Base-by-base conservation (phyloP, 371 early-diverging fungal species). In the Circinella umbellata region DNA sequence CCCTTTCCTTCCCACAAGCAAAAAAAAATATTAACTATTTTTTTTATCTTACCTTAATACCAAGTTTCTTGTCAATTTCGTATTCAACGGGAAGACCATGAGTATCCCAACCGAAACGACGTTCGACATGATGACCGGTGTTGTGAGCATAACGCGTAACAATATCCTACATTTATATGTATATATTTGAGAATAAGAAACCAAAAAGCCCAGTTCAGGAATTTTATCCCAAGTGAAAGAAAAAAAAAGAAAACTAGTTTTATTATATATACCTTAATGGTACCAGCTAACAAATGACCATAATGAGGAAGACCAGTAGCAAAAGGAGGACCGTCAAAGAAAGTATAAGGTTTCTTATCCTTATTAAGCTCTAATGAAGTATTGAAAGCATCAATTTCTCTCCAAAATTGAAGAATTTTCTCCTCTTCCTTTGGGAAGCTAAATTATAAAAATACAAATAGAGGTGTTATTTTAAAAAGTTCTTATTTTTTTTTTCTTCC, bases 281-380 rank as follows among this genome's bases (percentile, higher is more conserved):
- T 99, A 74, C 99, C 99, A 51, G 98, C 97, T 27, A 99, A 91
- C 88, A 99, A 91, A 77, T 99, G 99, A 62, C 99, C 99, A 81
- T 99, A 99, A 82, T 99, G 99, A 57, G 99, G 99, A 73, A 99
- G 90, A 61, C 99, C 99, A 17, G 99, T 99, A 64, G 99, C 99
- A 82, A 99, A 99, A 35, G 99, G 99, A 59, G 99, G 99, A 14
- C 99, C 99, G 83, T 99, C 99, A 82, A 97, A 99, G 86, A 99
- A 99, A 35, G 96, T 88, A 76, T 89, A 99, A 6, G 90, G 89
- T 70, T 91, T 90, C 74, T 91, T 91, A 69, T 95, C 96, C 81
- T 96, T 91, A 69, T 96, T 94, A n/a, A 98, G 90, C 80, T 96
- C 91, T 67, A 97, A 77, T 14, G 95, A 95, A 18, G 94, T 95